Conservation (phyloP, 2,329 filamentous ascomycete genomes). For the Paracamarosporium sp. region DNA sequence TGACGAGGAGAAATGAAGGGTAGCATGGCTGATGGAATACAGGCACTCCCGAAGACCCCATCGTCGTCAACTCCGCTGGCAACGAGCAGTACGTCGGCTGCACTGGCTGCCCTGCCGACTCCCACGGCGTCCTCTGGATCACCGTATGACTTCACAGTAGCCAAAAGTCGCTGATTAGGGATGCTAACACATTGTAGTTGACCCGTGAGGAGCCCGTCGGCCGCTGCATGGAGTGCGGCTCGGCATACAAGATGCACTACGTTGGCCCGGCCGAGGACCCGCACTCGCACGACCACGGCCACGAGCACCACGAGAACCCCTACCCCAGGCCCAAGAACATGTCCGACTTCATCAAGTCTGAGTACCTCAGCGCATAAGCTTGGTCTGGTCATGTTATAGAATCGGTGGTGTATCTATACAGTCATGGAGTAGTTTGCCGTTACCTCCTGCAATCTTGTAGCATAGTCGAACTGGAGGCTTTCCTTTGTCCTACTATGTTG, state of each 20-base stretch:
- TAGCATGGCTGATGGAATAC: conserved; percentile 24
- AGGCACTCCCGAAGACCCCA: conserved; percentile 88
- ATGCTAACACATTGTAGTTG: conserved; percentile 60
- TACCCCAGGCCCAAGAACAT: conserved; percentile 86
- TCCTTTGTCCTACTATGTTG: conserved; percentile 17
- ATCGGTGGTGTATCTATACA: conserved; percentile 37
- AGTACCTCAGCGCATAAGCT: conserved; percentile 76
- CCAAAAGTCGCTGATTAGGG: background rate
- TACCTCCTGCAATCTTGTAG: conserved; percentile 34
- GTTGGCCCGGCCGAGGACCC: conserved; percentile 80
- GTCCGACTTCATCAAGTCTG: conserved; percentile 91
- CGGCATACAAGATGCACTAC: conserved; percentile 98
- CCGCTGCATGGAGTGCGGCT: conserved; percentile 96
- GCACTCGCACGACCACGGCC: conserved; percentile 65
- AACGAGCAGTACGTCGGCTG: conserved; percentile 97
- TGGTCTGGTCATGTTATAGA: conserved; percentile 18
- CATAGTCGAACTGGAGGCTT: conserved; percentile 38
- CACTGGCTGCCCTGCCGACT: conserved; percentile 92
- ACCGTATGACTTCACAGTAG: conserved; percentile 64
- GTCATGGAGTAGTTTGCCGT: conserved; percentile 11
- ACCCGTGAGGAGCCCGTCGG: conserved; percentile 88
- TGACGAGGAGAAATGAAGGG: background rate
- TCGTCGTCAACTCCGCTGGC: conserved; percentile 87
- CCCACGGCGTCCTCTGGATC: conserved; percentile 89
- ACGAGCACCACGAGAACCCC: conserved; percentile 53